Evolutionary conservation across 2,329 filamentous ascomycete genomes (phyloP).

Genomic region (Madurella fahalii): DNA sequence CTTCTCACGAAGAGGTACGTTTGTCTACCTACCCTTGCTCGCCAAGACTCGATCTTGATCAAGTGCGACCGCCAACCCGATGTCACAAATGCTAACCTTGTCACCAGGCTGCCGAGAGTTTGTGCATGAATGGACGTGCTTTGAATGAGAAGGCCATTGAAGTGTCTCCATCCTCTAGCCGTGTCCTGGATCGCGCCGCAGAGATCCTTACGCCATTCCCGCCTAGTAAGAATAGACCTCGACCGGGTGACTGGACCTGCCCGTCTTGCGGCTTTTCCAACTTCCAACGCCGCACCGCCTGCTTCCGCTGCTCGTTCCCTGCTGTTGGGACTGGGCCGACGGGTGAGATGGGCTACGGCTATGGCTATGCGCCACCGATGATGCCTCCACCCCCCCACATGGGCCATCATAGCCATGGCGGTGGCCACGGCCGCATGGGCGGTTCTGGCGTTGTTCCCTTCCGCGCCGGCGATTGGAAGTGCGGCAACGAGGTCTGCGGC

Average conservation of each 20-base stretch:
- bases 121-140: slow-evolving; percentile 98
- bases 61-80: no score
- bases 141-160: slow-evolving; percentile 99
- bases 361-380: slow-evolving; percentile 70
- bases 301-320: slow-evolving; percentile 99
- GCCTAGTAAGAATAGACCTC: slow-evolving; percentile 95
- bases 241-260: slow-evolving; percentile 98
- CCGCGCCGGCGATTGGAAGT: slow-evolving; percentile 98
- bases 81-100: background rate
- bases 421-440: slow-evolving; percentile 63
- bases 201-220: slow-evolving; percentile 97
- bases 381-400: slow-evolving; percentile 76
- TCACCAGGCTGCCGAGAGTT: slow-evolving; percentile 81
- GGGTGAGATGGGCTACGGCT: slow-evolving; percentile 61
- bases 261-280: slow-evolving; percentile 98
- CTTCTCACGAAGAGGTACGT: slow-evolving; percentile 95
- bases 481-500: slow-evolving; percentile 91
- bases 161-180: slow-evolving; percentile 94
- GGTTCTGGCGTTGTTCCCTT: slow-evolving; percentile 89
- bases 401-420: slow-evolving; percentile 46
- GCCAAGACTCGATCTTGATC: background rate
- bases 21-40: background rate
- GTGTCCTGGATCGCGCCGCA: slow-evolving; percentile 89
- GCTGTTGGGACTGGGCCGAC: slow-evolving; percentile 76
- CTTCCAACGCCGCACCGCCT: slow-evolving; percentile 96